Conservation (phyloP, 495 filamentous ascomycete species). For the Penicillium daleae region DNA sequence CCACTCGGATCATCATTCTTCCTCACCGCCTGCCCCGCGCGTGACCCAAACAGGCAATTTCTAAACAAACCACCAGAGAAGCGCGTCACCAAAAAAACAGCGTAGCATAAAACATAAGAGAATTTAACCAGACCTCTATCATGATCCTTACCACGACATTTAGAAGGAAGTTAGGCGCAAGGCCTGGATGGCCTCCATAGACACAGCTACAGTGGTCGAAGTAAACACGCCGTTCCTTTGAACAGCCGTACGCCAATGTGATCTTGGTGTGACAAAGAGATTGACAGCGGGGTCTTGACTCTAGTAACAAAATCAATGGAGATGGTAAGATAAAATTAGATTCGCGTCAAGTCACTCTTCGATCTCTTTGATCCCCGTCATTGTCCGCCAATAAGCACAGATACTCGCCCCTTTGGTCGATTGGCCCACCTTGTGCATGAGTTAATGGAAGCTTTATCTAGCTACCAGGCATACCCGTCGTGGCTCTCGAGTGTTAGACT, state of each 20-base stretch:
- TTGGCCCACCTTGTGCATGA: background rate
- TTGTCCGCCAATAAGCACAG: background rate
- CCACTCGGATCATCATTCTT: conserved; percentile 33
- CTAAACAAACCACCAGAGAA: conserved; percentile 25
- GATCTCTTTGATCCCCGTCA: background rate
- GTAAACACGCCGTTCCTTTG: background rate
- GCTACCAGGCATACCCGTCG: background rate
- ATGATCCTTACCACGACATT: no score
- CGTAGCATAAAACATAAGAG: no score
- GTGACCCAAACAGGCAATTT: conserved; percentile 20
- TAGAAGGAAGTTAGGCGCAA: background rate
- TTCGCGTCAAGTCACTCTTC: background rate
- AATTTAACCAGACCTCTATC: no score
- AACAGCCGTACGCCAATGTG: background rate
- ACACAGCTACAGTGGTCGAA: background rate
- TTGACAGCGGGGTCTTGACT: background rate
- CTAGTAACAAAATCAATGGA: background rate
- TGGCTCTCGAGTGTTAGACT: background rate
- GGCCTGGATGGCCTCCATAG: background rate
- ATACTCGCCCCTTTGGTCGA: background rate
- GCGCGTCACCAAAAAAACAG: background rate
- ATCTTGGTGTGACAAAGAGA: background rate
- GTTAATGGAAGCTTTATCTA: background rate
- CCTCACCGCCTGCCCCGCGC: conserved; percentile 25
- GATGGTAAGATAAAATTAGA: background rate